Base-by-base conservation (phyloP, 345 rosid species). In the Erodium maritimum region DNA sequence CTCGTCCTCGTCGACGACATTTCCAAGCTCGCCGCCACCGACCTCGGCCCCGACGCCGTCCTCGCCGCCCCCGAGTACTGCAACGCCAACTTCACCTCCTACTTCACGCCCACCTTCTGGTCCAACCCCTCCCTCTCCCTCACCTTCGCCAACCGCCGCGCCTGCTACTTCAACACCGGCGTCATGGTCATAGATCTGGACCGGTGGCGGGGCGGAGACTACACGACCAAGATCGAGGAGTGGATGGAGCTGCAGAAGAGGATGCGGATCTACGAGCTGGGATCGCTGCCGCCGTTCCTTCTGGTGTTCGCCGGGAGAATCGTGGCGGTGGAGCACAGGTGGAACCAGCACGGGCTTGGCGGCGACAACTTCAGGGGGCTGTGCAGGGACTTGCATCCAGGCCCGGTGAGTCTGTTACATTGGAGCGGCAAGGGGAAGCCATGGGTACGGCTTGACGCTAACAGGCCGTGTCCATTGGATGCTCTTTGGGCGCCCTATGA, bases 1-100 rank as follows among this genome's bases (percentile, higher is more conserved):
- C n/a, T 24, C 24, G n/a, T 55, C 25, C 58, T 55, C 58, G 33
- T 55, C 29, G 58, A 55, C 60, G 48, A 25, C 60, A 57, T 57
- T 17, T 33, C 19, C 13, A 33, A 57, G 60, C 60, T 57, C 60
- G 16, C 21, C 48, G 50, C 52, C 51, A 48, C 33, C 29, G 50
- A 20, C 19, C 50, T 33, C 21, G 22, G 16, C 61, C 14, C 16
- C 17, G 11, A 17, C 20, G 17, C 61, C 61, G 42, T 56, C 51
- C 51, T 46, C 51, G 51, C 51, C 51, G 51, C 51, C 51, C 51
- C 51, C 17, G 51, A 46, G 51, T 42, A 12, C 42, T 33, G 23
- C 19, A 58, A 33, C 61, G 22, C 50, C 50, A 58, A 25, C 50
- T 25, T n/a, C 61, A 56, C 17, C 50, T 7, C 21, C 34, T 58